Base-by-base conservation (phyloP, 2,329 filamentous ascomycete genomes). In the Ophiostoma sp. region DNA sequence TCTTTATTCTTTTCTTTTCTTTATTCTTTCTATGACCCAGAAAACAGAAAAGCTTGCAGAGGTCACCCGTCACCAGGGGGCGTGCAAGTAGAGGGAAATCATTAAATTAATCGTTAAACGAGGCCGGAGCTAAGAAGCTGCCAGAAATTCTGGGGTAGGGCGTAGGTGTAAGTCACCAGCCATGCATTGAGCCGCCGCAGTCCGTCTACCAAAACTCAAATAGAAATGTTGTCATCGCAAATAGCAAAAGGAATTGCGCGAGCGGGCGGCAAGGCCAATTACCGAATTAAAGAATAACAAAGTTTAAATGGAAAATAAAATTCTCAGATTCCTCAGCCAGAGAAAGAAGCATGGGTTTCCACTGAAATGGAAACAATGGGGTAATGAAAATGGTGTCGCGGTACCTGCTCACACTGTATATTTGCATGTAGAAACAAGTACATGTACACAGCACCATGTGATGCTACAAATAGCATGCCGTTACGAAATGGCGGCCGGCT, bases 401-500 rank as follows among this genome's bases (percentile, higher is more conserved):
- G 62, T 65, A 65, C 62, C 27, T 62, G 8, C 10, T 6, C 4
- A 7, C 20, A 31, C 57, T 31, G 8, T 11, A 20, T 23, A 8
- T 39, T 23, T 62, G 13, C n/a, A 10, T 33, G 15, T 4, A 10
- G 27, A 1, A 1, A 13, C 5, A 65, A 41, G 62, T 36, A 36
- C 35, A 39, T 20, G 15, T 65, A 65, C 62, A n/a, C 60, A 36
- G 35, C 67, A 35, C 33, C 67, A 68, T 35, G 67, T 66, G 67
- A 44, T 23, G 60, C 62, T 62, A 68, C 67, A 68, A 33, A 67
- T 39, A 70, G 69, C 73, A 76, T 75, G 71, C 70, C 70, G 72
- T 76, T 76, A 76, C 75, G 72, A 73, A 73, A 76, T 75, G 73
- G 75, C 72, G 71, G 62, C 69, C 44, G 54, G 68, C 48, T 69